Base-by-base conservation (phyloP, 1,284 basidiomycete genomes). In the Kwoniella shivajii region DNA sequence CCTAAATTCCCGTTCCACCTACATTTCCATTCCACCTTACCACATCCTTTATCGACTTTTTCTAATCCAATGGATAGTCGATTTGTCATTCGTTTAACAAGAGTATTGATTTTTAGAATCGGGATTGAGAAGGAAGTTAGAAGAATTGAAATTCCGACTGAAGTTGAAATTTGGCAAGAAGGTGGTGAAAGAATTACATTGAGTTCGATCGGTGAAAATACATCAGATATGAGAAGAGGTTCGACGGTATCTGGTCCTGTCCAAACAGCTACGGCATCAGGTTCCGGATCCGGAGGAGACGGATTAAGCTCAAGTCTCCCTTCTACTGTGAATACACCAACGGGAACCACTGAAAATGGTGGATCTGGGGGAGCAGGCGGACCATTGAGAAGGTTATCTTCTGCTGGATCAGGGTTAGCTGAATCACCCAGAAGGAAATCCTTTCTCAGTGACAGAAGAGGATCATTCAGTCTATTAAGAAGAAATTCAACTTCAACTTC, bases 1-100 rank as follows among this genome's bases (percentile, higher is more conserved):
- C 66, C 69, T 1, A 57, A 61, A 1, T 68, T 73, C 36, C 69
- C 71, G 0, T 71, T 73, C 41, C 71, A 71, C 37, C 48, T 73
- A 14, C 71, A 71, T 50, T 71, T 73, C 54, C 65, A 70, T 49
- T 68, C 65, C 2, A 24, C 54, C n/a, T 37, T 63, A 2, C 56
- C 61, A 14, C 56, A 64, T 7, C 63, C 67, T 2, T 55, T 73
- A 1, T 52, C 59, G 22, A 69, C 65, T 31, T 71, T 71, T 44
- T 56, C 63, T 11, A 66, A 71, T 45, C 69, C 71, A 14, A 38
- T 42, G 14, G 48, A 70, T 37, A 63, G 64, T 42, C 51, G 36
- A 16, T 71, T 67, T 34, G 58, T 68, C 9, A 52, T 73, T n/a
- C 49, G 71, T 3, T 44, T 73, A 6, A 67, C 68, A 55, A 51